Evolutionary conservation across 768 basidiomycete genomes (phyloP).

Genomic region (Mycena capillaripes): DNA sequence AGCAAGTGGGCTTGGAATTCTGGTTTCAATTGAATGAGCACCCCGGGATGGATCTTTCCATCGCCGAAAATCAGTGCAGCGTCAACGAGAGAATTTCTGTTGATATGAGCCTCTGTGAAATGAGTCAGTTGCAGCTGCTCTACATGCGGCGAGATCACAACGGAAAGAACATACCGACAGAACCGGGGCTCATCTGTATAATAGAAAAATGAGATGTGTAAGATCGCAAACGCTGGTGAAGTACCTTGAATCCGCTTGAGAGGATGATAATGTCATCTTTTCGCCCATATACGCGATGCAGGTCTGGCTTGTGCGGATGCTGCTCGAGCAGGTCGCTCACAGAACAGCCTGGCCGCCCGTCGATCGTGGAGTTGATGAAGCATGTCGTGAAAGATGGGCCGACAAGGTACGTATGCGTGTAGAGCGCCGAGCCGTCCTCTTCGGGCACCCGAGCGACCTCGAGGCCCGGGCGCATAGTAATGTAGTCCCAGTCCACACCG

Average conservation of each 20-base stretch:
- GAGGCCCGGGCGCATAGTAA: background rate
- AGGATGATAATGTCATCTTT: conserved; percentile 21
- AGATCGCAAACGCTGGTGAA: background rate
- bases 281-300: conserved; percentile 27
- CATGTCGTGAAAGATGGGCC: background rate
- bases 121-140: background rate
- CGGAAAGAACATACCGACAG: conserved; percentile 4
- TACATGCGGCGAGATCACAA: background rate
- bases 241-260: conserved; percentile 16
- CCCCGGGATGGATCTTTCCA: background rate
- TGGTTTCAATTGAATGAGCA: conserved; percentile 23
- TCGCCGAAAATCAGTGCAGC: conserved; percentile 12
- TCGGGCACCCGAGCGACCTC: conserved; percentile 5
- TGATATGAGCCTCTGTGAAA: conserved; percentile 18
- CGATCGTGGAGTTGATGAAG: conserved; percentile 12
- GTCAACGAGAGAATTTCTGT: conserved; percentile 15
- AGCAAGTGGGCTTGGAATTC: background rate
- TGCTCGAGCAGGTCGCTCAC: conserved; percentile 25
- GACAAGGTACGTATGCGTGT: conserved; percentile 24
- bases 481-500: conserved; percentile 28
- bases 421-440: conserved; percentile 14
- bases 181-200: conserved; percentile 19
- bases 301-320: conserved; percentile 18
- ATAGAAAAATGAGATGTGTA: too few species aligned
- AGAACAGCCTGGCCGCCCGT: conserved; percentile 9